Evolutionary conservation across 257 asterid species (phyloP), one percentile per base, ranked within the genome.

Genomic region (Hygrophila difformis): DNA sequence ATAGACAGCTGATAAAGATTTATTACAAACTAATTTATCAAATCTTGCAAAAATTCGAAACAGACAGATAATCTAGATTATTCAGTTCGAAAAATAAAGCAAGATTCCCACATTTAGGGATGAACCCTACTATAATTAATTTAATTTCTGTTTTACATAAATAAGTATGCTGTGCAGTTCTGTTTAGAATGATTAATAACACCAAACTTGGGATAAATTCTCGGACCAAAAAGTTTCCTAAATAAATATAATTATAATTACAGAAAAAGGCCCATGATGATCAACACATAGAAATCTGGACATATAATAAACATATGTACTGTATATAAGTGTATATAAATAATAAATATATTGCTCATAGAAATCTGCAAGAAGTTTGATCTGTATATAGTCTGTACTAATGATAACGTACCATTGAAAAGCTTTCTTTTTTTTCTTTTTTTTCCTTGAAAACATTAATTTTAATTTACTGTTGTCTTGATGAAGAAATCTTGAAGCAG

Each of bases 51-150:
- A n/a, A n/a, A n/a, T n/a, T n/a, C n/a, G n/a, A n/a, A 43, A 55
- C 41, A 39, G 39, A 44, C 38, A 44, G 63, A 65, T 65, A 65
- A 57, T 39, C 28, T 70, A 53, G 44, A 70, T 43, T 42, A 61
- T 20, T 58, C 46, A 57, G 51, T 29, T 39, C n/a, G 3, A 10
- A 33, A 61, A 50, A 44, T 35, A 38, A 60, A 65, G 55, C 35
- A 51, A 44, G 62, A 56, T 48, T 52, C 71, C 78, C 48, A 63
- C 78, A 48, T 66, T 34, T 50, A 51, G 50, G 78, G 71, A 66
- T 59, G 74, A 59, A 71, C n/a, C n/a, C n/a, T n/a, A n/a, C n/a
- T n/a, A n/a, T n/a, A n/a, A n/a, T n/a, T n/a, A n/a, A n/a, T n/a
- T n/a, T n/a, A n/a, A n/a, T n/a, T n/a, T n/a, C n/a, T n/a, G n/a